A percentile compares a stretch with the other conserved stretches of the same genome.
Evolutionary conservation across 768 basidiomycete genomes (phyloP).

Genomic region (Termitomyces bulborhizus): DNA sequence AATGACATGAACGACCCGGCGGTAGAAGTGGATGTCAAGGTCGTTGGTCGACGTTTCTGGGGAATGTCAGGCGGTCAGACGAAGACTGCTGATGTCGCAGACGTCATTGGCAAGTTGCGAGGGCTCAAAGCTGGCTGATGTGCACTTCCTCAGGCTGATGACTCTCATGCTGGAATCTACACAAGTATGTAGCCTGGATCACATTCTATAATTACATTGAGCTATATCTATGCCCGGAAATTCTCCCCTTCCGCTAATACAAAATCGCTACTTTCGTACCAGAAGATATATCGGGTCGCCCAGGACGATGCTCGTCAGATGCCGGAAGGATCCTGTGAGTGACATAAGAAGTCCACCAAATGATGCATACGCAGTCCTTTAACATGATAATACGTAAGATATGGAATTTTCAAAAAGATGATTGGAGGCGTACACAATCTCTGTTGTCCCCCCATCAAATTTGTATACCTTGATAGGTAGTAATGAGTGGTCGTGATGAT

Average conservation of each 20-base stretch:
- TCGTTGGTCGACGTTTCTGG: slow-evolving; percentile 36
- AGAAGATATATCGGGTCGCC: slow-evolving; percentile 91
- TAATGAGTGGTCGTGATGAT: not conserved
- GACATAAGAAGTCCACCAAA: slow-evolving; percentile 97
- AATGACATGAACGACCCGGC: not conserved
- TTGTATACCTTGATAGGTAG: slow-evolving; percentile 73
- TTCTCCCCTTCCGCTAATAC: not conserved
- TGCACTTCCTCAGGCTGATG: not conserved
- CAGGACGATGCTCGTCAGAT: slow-evolving; percentile 86
- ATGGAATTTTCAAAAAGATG: not conserved
- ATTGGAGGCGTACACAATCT: slow-evolving; percentile 66
- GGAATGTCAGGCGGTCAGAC: slow-evolving; percentile 24
- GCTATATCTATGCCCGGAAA: slow-evolving; percentile 11
- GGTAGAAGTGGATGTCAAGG: slow-evolving; percentile 31
- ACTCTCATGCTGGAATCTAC: slow-evolving; percentile 1
- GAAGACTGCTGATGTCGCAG: slow-evolving; percentile 31
- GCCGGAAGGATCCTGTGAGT: slow-evolving; percentile 85
- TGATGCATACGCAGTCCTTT: slow-evolving; percentile 90
- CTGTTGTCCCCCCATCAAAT: slow-evolving; percentile 81
- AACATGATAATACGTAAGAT: not conserved
- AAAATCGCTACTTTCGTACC: slow-evolving; percentile 57
- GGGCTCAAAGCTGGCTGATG: slow-evolving; percentile 26
- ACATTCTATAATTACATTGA: slow-evolving; percentile 9
- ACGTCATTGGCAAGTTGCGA: slow-evolving; percentile 39
- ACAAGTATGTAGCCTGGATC: slow-evolving; percentile 1